Evolutionary conservation across 176 grass and related monocot genomes (phyloP).

Genomic region (Zoysia japonica): DNA sequence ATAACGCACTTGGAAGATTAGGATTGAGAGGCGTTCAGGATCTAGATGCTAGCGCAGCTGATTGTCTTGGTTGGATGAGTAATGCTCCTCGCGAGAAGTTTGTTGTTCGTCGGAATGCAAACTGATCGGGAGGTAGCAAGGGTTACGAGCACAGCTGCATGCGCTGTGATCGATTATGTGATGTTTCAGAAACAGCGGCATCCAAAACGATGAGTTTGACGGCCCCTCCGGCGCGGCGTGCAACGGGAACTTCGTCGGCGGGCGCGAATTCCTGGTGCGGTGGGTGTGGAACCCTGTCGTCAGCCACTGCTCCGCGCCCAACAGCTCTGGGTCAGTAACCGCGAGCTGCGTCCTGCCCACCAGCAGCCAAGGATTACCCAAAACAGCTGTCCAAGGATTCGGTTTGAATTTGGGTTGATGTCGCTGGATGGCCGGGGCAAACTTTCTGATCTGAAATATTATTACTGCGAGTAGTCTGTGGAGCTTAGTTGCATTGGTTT

Average conservation of each 20-base stretch:
- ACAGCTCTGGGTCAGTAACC: constrained; percentile 72
- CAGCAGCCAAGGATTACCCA: background rate
- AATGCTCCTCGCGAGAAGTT: too few species aligned
- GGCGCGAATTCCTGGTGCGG: constrained; percentile 71
- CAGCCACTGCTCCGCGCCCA: constrained; percentile 91
- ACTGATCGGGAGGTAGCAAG: too few species aligned
- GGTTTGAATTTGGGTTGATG: background rate
- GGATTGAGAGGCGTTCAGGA: too few species aligned
- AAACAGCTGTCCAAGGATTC: background rate
- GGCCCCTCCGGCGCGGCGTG: constrained; percentile 55
- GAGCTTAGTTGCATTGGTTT: background rate
- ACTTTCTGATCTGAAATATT: background rate
- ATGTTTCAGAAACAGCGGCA: too few species aligned
- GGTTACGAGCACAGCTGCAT: too few species aligned
- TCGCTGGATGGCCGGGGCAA: too few species aligned
- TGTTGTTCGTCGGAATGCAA: too few species aligned
- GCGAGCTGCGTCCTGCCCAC: background rate
- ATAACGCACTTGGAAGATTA: too few species aligned
- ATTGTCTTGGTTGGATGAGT: too few species aligned
- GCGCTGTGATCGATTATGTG: too few species aligned
- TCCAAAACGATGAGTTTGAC: constrained; percentile 14
- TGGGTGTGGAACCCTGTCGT: constrained; percentile 95
- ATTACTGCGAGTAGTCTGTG: too few species aligned
- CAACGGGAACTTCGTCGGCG: constrained; percentile 68
- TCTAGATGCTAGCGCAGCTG: too few species aligned